Evolutionary conservation across 2,329 filamentous ascomycete genomes (phyloP).

Genomic region (Fusarium subglutinans): DNA sequence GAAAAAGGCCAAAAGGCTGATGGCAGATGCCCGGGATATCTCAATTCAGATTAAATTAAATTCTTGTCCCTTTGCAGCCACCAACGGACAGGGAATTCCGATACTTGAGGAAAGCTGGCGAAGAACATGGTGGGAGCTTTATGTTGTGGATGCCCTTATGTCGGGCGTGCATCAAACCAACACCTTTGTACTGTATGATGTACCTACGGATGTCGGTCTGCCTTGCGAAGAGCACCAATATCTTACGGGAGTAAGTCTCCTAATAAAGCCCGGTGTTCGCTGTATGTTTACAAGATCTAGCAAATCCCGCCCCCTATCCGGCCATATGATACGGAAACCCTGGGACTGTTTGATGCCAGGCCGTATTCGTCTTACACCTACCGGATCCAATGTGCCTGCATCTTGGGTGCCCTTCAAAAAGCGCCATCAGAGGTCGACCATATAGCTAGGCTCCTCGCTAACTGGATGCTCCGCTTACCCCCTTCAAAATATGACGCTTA

Average conservation of each 20-base stretch:
- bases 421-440: neutral
- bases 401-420: neutral
- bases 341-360: neutral
- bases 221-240: neutral
- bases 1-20: neutral
- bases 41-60: neutral
- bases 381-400: slow-evolving; percentile 1
- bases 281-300: neutral
- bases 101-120: slow-evolving; percentile 6
- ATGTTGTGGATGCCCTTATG: slow-evolving; percentile 1
- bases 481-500: neutral
- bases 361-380: neutral
- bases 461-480: slow-evolving; percentile 6
- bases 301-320: neutral
- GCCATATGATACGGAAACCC: neutral
- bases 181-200: neutral
- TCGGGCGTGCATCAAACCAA: slow-evolving; percentile 6
- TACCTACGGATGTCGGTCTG: neutral
- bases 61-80: neutral
- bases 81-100: neutral
- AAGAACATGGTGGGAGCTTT: slow-evolving; percentile 13
- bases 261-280: neutral
- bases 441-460: neutral
- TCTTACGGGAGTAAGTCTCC: neutral
- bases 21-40: neutral